Base-by-base conservation (phyloP, 2,329 filamentous ascomycete genomes). In the Aspergillus luchuensis region DNA sequence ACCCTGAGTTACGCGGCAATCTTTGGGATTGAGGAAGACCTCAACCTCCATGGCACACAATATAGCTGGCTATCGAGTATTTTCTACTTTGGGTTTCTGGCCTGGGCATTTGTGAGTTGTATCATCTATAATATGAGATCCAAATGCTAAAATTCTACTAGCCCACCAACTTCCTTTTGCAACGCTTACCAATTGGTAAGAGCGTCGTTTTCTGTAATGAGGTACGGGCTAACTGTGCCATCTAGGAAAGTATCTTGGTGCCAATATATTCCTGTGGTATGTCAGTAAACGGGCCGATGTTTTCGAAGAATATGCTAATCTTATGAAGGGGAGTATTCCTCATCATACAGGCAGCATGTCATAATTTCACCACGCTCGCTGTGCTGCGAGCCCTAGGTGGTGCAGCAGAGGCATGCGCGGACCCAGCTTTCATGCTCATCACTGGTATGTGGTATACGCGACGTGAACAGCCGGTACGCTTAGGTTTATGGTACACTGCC, bases 391-490 rank as follows among this genome's bases (percentile, higher is more conserved):
- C 84, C 25, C 76, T 88, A 5, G 80, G 84, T 2, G 86, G 85
- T 30, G 79, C 84, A 3, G 81, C 82, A 2, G 85, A 87, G 71
- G 83, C 85, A 0, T 83, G 81, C 56, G 76, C 82, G 2, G 85
- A 87, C 66, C 87, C 86, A 1, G 82, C 80, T 0, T 87, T 89
- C 61, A 87, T 89, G 79, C 73, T 89, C 1, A 85, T 89, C 38
- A 89, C 86, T 0, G 81, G 81, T 4, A 88, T 88, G 85, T 90
- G 85, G 82, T 86, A 88, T 66, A 88, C 86, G 1, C 79, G 86
- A 8, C 78, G 80, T 3, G 84, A 90, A 66, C 87, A 89, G 66
- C 86, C 87, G 0, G 78, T 85, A 2, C 78, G 86, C 0, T 86
- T 87, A 53, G 84, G 84, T 1, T 74, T 84, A 0, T 88, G 85